Evolutionary conservation across 805 yeast species (phyloP).

Genomic region (Yamadazyma takamatsuzukensis): DNA sequence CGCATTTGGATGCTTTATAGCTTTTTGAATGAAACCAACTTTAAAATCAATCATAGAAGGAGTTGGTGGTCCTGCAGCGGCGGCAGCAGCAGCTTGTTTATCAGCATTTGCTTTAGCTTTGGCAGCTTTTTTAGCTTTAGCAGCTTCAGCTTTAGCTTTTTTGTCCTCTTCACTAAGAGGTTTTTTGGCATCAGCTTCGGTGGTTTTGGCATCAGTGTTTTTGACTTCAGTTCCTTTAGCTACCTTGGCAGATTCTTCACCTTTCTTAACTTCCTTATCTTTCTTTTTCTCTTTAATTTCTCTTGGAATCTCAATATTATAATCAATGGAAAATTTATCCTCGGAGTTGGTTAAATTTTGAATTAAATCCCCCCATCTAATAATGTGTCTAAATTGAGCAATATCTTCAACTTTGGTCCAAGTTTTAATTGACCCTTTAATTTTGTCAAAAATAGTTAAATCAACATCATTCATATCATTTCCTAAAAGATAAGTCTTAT

Average conservation of each 20-base stretch:
- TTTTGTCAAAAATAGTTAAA: slow-evolving; percentile 61
- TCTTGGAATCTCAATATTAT: slow-evolving; percentile 64
- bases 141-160: slow-evolving; percentile 50
- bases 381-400: slow-evolving; percentile 71
- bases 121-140: slow-evolving; percentile 60
- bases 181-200: slow-evolving; percentile 13
- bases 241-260: slow-evolving; percentile 27
- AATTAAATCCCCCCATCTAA: slow-evolving; percentile 89
- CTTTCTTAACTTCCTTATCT: slow-evolving; percentile 30
- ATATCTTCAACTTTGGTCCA: slow-evolving; percentile 54
- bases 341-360: slow-evolving; percentile 57
- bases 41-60: slow-evolving; percentile 89
- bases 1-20: slow-evolving; percentile 96
- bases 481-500: slow-evolving; percentile 68
- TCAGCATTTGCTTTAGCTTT: slow-evolving; percentile 60
- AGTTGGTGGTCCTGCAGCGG: slow-evolving; percentile 61
- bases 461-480: slow-evolving; percentile 69
- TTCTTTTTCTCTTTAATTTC: slow-evolving; percentile 65
- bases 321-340: slow-evolving; percentile 55
- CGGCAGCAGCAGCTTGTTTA: slow-evolving; percentile 43
- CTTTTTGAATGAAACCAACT: slow-evolving; percentile 96
- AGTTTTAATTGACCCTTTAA: slow-evolving; percentile 55
- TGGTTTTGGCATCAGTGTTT: slow-evolving; percentile 18
- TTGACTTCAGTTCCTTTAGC: slow-evolving; percentile 40
- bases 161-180: slow-evolving; percentile 40